Base-by-base conservation (phyloP, 352 stramenopile species). In the Phytophthora quininea region DNA sequence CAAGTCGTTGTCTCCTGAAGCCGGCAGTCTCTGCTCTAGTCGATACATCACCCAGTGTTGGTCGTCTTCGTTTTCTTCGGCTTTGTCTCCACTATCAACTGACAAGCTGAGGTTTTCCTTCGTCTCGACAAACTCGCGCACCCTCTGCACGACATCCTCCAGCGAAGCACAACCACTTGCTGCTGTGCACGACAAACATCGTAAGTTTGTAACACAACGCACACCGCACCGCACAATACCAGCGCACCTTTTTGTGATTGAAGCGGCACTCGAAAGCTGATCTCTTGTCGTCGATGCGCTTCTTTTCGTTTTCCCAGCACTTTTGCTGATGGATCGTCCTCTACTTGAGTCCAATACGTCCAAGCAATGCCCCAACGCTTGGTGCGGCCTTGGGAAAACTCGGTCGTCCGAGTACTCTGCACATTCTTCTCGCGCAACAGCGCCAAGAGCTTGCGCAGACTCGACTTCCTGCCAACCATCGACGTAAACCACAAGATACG, bases 321-420 rank as follows among this genome's bases (percentile, higher is more conserved):
- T 68, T 96, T 96, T 37, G 60, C 83, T 54, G 69, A 76, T n/a
- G 58, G 47, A 9, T 77, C 47, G 0, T 79, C 46, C 1, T 58
- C 64, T n/a, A 83, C 69, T 42, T 78, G 48, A 1, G 35, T 29
- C 1, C 58, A 67, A 68, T 97, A 98, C 1, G 91, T 97, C 95
- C 95, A 98, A 8, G 85, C 96, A 47, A 98, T 80, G n/a, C 93
- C 96, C 96, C 96, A 98, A 29, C 96, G 85, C 55, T 90, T 96
- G 9, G 84, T 97, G 33, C 93, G 86, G 12, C 95, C 96, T 54
- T 99, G 97, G 38, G 88, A 91, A 79, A 99, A 99, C 69, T 98
- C 91, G 3, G 95, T 97, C 9, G 91, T 96, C 35, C 89, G 79
- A 53, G 96, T 93, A 57, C 96, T 94, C 24, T 68, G 56, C 12